These are phyloP conservation scores for Nakazawaea wyomingensis DNA, from an alignment of 805 yeast genomes.

Conservation along the genomic window DNA sequence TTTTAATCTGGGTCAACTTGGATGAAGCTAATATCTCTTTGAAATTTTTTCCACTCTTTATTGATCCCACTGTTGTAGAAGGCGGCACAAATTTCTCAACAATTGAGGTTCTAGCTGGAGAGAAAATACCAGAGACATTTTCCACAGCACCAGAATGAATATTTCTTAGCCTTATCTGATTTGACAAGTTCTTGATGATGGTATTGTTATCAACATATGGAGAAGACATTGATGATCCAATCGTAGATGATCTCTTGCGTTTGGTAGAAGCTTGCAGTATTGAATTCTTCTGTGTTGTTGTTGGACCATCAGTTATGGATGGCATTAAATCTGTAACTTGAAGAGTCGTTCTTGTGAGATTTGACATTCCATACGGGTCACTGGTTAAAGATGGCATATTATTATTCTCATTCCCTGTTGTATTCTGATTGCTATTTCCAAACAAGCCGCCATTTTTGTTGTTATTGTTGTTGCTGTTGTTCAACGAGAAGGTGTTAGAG, in stretches of 20 bases:
- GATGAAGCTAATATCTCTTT: slow-evolving; percentile 10
- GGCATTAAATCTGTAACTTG: slow-evolving; percentile 11
- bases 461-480: background rate
- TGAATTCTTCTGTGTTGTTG: slow-evolving; percentile 17
- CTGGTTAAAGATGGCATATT: slow-evolving; percentile 9
- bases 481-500: too few species aligned
- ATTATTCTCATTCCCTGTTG: background rate
- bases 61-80: slow-evolving; percentile 5
- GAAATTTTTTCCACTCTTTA: slow-evolving; percentile 12
- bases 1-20: slow-evolving; percentile 10
- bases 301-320: slow-evolving; percentile 29
- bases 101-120: slow-evolving; percentile 15
- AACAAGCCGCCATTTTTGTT: slow-evolving; percentile 17
- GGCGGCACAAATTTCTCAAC: slow-evolving; percentile 13
- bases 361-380: slow-evolving; percentile 29
- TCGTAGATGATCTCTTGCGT: slow-evolving; percentile 27
- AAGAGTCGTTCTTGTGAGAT: slow-evolving; percentile 17
- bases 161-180: slow-evolving; percentile 18
- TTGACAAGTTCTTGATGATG: slow-evolving; percentile 16
- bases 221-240: slow-evolving; percentile 6
- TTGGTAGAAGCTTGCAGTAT: slow-evolving; percentile 13
- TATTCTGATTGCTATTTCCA: slow-evolving; percentile 13
- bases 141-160: slow-evolving; percentile 19
- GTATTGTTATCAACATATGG: slow-evolving; percentile 7
- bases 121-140: slow-evolving; percentile 26